Evolutionary conservation across 108 stramenopile species (phyloP), one percentile per base, ranked within the genome.

Genomic region (Epithemia pelagica): DNA sequence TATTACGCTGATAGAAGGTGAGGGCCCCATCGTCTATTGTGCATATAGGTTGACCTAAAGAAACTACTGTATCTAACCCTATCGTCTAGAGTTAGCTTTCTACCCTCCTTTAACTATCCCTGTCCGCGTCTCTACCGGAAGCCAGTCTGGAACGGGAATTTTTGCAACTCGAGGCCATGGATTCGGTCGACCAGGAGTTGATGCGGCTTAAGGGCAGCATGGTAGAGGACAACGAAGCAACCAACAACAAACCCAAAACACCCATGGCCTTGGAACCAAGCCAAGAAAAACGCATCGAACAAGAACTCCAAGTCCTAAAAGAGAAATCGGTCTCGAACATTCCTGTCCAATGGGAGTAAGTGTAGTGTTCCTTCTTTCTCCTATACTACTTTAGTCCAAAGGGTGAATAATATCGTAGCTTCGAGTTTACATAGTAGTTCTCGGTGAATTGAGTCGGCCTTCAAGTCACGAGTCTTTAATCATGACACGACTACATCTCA

Each of bases 171-270:
- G 97, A 96, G 68, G 91, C 88, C 8, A 51, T 62, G 23, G 76
- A 65, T 59, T 66, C 77, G 51, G 86, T 98, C 3, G 97, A 98
- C 74, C 74, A 79, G 57, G 97, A 98, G 79, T 75, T 96, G 69
- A 78, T 77, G 32, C 85, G 82, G 73, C 80, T 98, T 83, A 95
- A 95, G 75, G 84, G 88, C 31, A 57, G 85, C 78, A 59, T 95
- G 68, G 55, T 61, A 30, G 53, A 65, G 22, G 54, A 15, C 32
- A 58, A 32, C 30, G 65, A 74, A 26, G 67, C 74, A 20, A 68
- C 54, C 59, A 69, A 68, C 63, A 78, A 77, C 51, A 19, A 58
- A 10, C 37, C 5, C 5, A 46, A 46, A 46, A n/a, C n/a, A n/a
- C n/a, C n/a, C n/a, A n/a, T n/a, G n/a, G 15, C 15, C 15, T 46